These are phyloP conservation scores for Kalmanozyma brasiliensis DNA, from an alignment of 1,284 basidiomycete species.

Conservation along the genomic window DNA sequence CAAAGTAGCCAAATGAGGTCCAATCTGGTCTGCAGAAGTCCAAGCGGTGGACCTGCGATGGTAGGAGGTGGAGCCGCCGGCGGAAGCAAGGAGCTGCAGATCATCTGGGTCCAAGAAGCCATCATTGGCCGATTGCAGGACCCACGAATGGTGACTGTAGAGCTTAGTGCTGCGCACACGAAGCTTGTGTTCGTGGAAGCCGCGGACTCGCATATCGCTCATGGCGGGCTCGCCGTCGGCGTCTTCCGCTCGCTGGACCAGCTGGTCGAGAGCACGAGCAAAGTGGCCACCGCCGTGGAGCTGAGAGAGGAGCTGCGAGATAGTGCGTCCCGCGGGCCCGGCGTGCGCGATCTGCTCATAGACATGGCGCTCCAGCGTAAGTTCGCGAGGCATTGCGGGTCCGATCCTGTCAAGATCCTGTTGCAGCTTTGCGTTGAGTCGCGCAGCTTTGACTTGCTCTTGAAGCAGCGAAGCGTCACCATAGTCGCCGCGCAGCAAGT, in stretches of 20 bases:
- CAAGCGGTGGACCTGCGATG: constrained; percentile 21
- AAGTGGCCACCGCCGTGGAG: constrained; percentile 32
- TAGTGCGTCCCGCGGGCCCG: constrained; percentile 30
- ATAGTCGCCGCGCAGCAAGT: constrained; percentile 21
- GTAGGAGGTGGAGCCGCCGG: constrained; percentile 29
- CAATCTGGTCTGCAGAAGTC: constrained; percentile 13
- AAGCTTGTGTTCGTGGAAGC: constrained; percentile 40
- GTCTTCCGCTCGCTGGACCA: constrained; percentile 27
- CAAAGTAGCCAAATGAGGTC: background rate
- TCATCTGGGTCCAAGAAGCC: constrained; percentile 33
- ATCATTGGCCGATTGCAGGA: constrained; percentile 42
- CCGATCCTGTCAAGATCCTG: constrained; percentile 31
- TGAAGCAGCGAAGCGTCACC: constrained; percentile 17
- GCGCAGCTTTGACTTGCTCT: constrained; percentile 20
- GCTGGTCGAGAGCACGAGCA: constrained; percentile 23
- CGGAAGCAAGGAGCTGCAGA: constrained; percentile 17
- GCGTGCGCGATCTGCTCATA: constrained; percentile 36
- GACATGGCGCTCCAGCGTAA: constrained; percentile 38
- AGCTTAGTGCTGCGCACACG: constrained; percentile 36
- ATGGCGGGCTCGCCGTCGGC: constrained; percentile 32
- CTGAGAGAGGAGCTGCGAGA: constrained; percentile 21
- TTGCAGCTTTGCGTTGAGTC: constrained; percentile 14
- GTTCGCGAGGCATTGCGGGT: constrained; percentile 27
- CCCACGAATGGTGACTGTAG: constrained; percentile 48
- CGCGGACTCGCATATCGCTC: constrained; percentile 29